Conservation (phyloP, 2,329 filamentous ascomycete species). For the Septoria petroselini region DNA sequence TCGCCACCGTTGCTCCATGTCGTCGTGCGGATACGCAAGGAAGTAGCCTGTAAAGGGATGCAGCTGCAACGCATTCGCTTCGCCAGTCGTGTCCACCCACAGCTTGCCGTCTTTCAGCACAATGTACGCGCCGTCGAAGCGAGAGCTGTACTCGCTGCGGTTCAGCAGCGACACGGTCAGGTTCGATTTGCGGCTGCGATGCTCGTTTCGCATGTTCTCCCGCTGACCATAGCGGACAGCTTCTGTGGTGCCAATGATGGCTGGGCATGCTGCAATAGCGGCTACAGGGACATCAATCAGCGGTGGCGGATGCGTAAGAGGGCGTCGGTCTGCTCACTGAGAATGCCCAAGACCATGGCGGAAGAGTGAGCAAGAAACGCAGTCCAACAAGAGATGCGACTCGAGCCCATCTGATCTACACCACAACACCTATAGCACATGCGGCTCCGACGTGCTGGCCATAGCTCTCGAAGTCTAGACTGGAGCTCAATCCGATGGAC, state of each 20-base stretch:
- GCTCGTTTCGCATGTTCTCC: slow-evolving; percentile 35
- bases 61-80: slow-evolving; percentile 27
- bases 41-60: slow-evolving; percentile 51
- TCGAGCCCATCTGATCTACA: no score
- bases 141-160: slow-evolving; percentile 28
- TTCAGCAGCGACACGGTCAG: slow-evolving; percentile 32
- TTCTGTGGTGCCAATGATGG: slow-evolving; percentile 39
- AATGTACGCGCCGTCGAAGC: slow-evolving; percentile 33
- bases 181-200: slow-evolving; percentile 35
- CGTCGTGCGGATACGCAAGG: slow-evolving; percentile 44
- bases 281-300: slow-evolving; percentile 15
- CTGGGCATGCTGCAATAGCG: slow-evolving; percentile 36
- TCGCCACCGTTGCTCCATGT: slow-evolving; percentile 38
- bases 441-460: neutral
- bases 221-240: slow-evolving; percentile 36
- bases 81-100: slow-evolving; percentile 30
- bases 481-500: neutral
- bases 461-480: neutral
- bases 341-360: slow-evolving; percentile 15
- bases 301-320: neutral
- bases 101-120: slow-evolving; percentile 45
- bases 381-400: no score
- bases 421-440: neutral
- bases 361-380: neutral
- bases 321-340: slow-evolving; percentile 6